Conservation (phyloP, 2,329 filamentous ascomycete species). For the Colletotrichum nymphaeae region DNA sequence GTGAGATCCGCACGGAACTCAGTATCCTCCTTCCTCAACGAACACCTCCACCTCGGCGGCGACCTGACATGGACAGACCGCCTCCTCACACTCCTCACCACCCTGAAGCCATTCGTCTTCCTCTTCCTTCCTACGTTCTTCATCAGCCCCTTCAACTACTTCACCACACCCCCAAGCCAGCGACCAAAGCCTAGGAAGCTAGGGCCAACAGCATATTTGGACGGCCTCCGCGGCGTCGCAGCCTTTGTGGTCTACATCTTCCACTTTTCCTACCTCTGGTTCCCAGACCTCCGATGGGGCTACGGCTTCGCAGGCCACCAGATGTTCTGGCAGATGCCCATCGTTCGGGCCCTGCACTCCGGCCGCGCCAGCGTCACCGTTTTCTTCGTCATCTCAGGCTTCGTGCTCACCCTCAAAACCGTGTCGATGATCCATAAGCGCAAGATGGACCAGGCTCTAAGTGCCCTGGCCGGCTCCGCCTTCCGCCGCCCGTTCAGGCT, state of each 20-base stretch:
- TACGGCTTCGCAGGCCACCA: slow-evolving; percentile 58
- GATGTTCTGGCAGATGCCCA: slow-evolving; percentile 59
- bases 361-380: slow-evolving; percentile 67
- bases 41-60: neutral
- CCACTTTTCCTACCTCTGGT: slow-evolving; percentile 51
- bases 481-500: slow-evolving; percentile 64
- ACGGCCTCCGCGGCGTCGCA: slow-evolving; percentile 67
- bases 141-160: neutral
- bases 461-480: slow-evolving; percentile 58
- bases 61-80: neutral
- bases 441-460: slow-evolving; percentile 50
- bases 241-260: slow-evolving; percentile 67
- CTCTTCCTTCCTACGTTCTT: slow-evolving; percentile 2
- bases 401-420: slow-evolving; percentile 66
- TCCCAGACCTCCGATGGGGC: slow-evolving; percentile 36
- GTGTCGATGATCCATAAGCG: slow-evolving; percentile 55
- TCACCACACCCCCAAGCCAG: accelerated
- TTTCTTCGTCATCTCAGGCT: slow-evolving; percentile 73
- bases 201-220: slow-evolving; percentile 65
- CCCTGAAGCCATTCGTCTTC: neutral
- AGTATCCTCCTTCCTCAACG: slow-evolving; percentile 9
- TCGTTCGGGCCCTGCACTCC: slow-evolving; percentile 63
- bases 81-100: neutral
- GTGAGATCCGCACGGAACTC: slow-evolving; percentile 8
- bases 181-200: slow-evolving; percentile 35